Evolutionary conservation across 768 basidiomycete genomes (phyloP).

Genomic region (Amanita rimosa): DNA sequence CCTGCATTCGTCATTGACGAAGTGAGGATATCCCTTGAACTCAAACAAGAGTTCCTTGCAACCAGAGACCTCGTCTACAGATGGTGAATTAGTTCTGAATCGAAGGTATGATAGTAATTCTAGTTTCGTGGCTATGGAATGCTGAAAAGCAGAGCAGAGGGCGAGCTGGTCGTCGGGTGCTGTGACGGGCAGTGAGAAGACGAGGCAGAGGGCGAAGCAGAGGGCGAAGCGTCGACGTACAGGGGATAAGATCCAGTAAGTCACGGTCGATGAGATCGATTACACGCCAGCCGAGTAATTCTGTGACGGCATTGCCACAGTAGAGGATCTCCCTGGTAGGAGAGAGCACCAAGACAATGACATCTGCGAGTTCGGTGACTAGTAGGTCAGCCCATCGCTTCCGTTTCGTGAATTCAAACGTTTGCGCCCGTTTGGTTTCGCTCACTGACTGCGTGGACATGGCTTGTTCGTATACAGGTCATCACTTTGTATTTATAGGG

Average conservation of each 20-base stretch:
- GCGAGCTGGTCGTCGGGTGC: constrained; percentile 46
- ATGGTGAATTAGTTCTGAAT: constrained; percentile 36
- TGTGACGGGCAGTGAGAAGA: constrained; percentile 6
- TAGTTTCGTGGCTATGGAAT: constrained; percentile 34
- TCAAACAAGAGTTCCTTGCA: constrained; percentile 54
- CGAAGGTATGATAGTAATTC: constrained; percentile 52
- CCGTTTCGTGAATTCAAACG: constrained; percentile 78
- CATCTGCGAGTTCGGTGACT: constrained; percentile 65
- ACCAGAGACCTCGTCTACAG: constrained; percentile 12
- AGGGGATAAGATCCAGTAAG: constrained; percentile 51
- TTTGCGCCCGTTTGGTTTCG: constrained; percentile 15
- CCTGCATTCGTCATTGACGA: constrained; percentile 29
- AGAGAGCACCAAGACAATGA: constrained; percentile 58
- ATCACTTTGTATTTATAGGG: constrained; percentile 3
- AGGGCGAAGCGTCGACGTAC: constrained; percentile 26
- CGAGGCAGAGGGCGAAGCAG: not conserved
- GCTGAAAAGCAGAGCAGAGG: constrained; percentile 47
- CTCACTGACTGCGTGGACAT: constrained; percentile 8
- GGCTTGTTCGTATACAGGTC: not conserved
- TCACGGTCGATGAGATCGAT: constrained; percentile 61
- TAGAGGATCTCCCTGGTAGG: constrained; percentile 52
- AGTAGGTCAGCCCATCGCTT: constrained; percentile 83
- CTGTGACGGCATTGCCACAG: constrained; percentile 55
- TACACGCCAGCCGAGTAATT: constrained; percentile 70
- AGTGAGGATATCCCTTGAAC: constrained; percentile 54